phyloP scores from a whole-genome alignment of 805 yeast species.

The Cephaloascus fragrans region DNA sequence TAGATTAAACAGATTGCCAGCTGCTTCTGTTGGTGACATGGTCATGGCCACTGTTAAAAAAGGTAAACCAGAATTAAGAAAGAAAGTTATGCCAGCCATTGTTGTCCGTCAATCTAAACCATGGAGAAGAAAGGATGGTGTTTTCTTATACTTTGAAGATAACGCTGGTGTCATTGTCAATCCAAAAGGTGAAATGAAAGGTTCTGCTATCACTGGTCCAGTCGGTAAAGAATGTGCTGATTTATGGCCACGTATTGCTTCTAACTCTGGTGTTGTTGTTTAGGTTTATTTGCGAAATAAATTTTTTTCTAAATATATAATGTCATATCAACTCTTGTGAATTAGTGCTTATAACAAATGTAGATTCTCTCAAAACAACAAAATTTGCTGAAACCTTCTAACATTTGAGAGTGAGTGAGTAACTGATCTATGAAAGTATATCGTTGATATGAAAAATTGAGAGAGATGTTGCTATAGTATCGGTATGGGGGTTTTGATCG shows the following conservation, averaged over 20 bases:
- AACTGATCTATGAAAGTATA: no score
- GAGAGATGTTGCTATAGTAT: no score
- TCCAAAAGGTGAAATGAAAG: slow-evolving; percentile 99
- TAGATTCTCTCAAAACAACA: no score
- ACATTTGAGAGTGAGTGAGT: no score
- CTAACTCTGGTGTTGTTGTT: slow-evolving; percentile 99
- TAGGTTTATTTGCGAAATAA: slow-evolving; percentile 29
- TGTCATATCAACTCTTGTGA: slow-evolving; percentile 8
- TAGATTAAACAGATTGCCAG: slow-evolving; percentile 99
- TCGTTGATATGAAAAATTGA: no score
- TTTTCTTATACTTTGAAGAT: slow-evolving; percentile 98
- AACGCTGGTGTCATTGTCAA: slow-evolving; percentile 99
- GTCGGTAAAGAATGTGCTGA: slow-evolving; percentile 99
- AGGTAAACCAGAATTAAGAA: slow-evolving; percentile 99
- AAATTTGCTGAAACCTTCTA: no score
- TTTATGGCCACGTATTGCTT: slow-evolving; percentile 99
- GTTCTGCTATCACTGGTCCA: slow-evolving; percentile 99
- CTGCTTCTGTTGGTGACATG: slow-evolving; percentile 99
- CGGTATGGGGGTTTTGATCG: no score
- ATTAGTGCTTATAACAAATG: no score
- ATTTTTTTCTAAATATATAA: slow-evolving; percentile 11
- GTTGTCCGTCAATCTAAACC: slow-evolving; percentile 99
- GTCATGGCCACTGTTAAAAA: slow-evolving; percentile 99
- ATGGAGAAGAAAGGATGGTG: slow-evolving; percentile 99
- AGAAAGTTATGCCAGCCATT: slow-evolving; percentile 99